Evolutionary conservation across 352 stramenopile genomes (phyloP).

Genomic region (Globisporangium splendens): DNA sequence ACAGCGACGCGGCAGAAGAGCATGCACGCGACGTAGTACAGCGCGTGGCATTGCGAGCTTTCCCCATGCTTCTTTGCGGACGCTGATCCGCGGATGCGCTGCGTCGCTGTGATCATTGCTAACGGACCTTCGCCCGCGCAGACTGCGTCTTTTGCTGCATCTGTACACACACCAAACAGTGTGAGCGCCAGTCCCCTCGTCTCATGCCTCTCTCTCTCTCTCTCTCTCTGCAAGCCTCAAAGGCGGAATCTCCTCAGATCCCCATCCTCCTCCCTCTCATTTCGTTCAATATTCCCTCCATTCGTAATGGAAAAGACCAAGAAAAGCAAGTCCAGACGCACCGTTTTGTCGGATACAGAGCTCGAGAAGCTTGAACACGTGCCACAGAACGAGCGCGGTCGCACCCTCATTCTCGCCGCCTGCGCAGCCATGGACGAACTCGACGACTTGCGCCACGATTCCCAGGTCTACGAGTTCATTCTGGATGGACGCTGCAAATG

Average conservation of each 20-base stretch:
- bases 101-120: constrained; percentile 5
- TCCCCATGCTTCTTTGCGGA: background rate
- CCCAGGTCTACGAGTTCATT: constrained; percentile 24
- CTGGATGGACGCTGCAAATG: constrained; percentile 7
- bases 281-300: background rate
- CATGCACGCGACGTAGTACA: constrained; percentile 53
- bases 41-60: constrained; percentile 7
- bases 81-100: constrained; percentile 1
- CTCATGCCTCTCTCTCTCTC: too few species aligned
- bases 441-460: constrained; percentile 31
- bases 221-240: too few species aligned
- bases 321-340: constrained; percentile 4
- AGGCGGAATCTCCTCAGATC: too few species aligned
- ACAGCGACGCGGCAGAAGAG: constrained; percentile 40
- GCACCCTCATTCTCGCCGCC: background rate
- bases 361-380: constrained; percentile 54
- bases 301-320: background rate
- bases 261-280: background rate
- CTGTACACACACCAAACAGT: constrained; percentile 15
- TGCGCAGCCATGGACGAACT: constrained; percentile 26
- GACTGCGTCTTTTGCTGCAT: constrained; percentile 40
- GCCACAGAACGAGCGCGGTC: constrained; percentile 33
- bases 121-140: constrained; percentile 13
- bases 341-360: constrained; percentile 33
- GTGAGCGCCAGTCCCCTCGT: too few species aligned